phyloP scores from a whole-genome alignment of 768 basidiomycete species.

The Dictyophora rubrovolvata region DNA sequence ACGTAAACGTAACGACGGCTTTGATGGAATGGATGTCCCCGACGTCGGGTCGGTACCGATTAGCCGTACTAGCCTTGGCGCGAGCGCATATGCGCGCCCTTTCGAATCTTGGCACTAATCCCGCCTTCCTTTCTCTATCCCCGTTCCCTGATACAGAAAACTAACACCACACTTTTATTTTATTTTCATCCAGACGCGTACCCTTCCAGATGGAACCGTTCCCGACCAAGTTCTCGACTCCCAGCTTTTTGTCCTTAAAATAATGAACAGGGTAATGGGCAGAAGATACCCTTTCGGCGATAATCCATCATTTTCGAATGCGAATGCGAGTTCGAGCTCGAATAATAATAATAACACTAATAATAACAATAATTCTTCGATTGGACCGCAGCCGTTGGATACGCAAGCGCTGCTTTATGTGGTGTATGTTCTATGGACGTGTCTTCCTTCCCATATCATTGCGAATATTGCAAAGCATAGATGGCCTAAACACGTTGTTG shows the following conservation, averaged over 20 bases:
- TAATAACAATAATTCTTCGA: background rate
- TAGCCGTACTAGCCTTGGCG: too few species aligned
- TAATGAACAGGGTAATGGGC: background rate
- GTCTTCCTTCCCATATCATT: background rate
- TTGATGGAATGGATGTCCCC: too few species aligned
- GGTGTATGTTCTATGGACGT: background rate
- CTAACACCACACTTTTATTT: too few species aligned
- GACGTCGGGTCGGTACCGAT: too few species aligned
- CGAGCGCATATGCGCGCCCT: too few species aligned
- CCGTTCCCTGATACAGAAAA: too few species aligned
- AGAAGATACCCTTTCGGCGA: background rate
- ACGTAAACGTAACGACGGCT: too few species aligned
- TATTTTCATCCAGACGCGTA: background rate
- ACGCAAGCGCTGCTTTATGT: background rate
- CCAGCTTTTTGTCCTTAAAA: slow-evolving; percentile 4
- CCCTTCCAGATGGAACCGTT: slow-evolving; percentile 1
- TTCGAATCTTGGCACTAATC: too few species aligned
- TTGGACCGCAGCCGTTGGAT: background rate
- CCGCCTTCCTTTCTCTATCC: too few species aligned
- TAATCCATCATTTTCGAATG: too few species aligned
- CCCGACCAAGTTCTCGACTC: slow-evolving; percentile 8
- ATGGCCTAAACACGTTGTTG: background rate
- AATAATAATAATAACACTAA: too few species aligned
- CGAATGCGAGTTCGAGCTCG: too few species aligned
- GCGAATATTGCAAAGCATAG: background rate